Evolutionary conservation across 805 yeast genomes (phyloP).

Genomic region (Saccharomycopsis sp.): DNA sequence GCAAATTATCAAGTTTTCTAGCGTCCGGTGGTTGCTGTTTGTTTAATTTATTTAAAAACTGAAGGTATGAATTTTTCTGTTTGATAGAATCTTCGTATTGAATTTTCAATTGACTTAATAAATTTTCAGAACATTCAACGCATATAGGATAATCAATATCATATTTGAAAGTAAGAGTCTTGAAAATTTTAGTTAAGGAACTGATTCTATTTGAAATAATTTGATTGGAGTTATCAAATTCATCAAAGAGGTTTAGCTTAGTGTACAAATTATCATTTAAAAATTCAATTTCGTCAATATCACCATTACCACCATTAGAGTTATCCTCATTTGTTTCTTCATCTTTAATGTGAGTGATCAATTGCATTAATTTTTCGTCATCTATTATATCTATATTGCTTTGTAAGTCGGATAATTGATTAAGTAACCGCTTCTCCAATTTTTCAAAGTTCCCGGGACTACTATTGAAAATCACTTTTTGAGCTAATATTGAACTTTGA

Average conservation of each 20-base stretch:
- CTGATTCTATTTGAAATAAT: slow-evolving; percentile 44
- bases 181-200: slow-evolving; percentile 59
- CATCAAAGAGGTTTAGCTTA: slow-evolving; percentile 14
- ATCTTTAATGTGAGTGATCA: slow-evolving; percentile 1
- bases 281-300: not conserved
- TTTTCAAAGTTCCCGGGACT: not conserved
- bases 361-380: slow-evolving; percentile 8
- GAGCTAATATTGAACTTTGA: not conserved
- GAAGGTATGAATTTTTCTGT: slow-evolving; percentile 73
- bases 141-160: slow-evolving; percentile 86
- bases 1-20: slow-evolving; percentile 24
- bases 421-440: slow-evolving; percentile 9
- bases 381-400: slow-evolving; percentile 9
- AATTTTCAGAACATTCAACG: slow-evolving; percentile 66
- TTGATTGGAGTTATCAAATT: slow-evolving; percentile 26
- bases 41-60: slow-evolving; percentile 63
- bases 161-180: slow-evolving; percentile 61
- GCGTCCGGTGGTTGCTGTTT: slow-evolving; percentile 30
- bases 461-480: not conserved
- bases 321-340: not conserved
- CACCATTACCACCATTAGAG: not conserved
- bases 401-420: slow-evolving; percentile 5
- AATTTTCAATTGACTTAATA: slow-evolving; percentile 56
- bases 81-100: slow-evolving; percentile 66
- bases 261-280: not conserved